These are phyloP conservation scores for Phaeosphaeria sp. DNA, from an alignment of 2,329 filamentous ascomycete species.

Conservation along the genomic window DNA sequence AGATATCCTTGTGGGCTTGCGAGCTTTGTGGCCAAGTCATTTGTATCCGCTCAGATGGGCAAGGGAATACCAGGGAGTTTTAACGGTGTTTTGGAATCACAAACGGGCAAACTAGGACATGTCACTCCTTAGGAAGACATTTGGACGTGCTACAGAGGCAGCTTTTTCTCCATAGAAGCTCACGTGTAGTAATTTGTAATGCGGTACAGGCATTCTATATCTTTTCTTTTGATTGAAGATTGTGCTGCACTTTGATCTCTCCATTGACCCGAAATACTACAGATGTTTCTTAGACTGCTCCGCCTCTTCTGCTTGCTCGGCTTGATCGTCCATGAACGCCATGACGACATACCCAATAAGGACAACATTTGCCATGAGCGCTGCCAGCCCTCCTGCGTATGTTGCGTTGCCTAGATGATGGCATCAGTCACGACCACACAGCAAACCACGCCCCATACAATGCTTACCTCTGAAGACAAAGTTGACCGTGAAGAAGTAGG, in stretches of 20 bases:
- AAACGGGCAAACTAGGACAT: constrained; percentile 1
- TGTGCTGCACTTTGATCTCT: background rate
- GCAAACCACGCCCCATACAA: background rate
- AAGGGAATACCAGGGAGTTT: constrained; percentile 16
- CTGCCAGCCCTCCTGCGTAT: constrained; percentile 82
- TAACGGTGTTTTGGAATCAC: constrained; percentile 11
- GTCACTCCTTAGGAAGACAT: constrained; percentile 23
- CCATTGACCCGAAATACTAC: constrained; percentile 13
- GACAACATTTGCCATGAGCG: constrained; percentile 89
- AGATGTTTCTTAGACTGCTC: constrained; percentile 49
- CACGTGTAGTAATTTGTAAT: constrained; percentile 38
- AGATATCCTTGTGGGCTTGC: constrained; percentile 4
- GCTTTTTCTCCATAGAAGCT: constrained; percentile 5
- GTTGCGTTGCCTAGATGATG: constrained; percentile 77
- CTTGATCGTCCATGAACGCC: constrained; percentile 84
- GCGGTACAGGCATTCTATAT: constrained; percentile 7
- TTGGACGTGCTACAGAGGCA: constrained; percentile 16
- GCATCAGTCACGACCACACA: constrained; percentile 1
- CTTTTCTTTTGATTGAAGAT: background rate
- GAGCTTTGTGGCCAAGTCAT: constrained; percentile 10
- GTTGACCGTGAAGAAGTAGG: constrained; percentile 83
- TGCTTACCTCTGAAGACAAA: constrained; percentile 75
- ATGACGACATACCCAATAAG: constrained; percentile 89
- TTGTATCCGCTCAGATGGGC: constrained; percentile 6
- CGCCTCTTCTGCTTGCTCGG: constrained; percentile 55